Base-by-base conservation (phyloP, 2,329 filamentous ascomycete species). In the Chrysosphaeria jannelii region DNA sequence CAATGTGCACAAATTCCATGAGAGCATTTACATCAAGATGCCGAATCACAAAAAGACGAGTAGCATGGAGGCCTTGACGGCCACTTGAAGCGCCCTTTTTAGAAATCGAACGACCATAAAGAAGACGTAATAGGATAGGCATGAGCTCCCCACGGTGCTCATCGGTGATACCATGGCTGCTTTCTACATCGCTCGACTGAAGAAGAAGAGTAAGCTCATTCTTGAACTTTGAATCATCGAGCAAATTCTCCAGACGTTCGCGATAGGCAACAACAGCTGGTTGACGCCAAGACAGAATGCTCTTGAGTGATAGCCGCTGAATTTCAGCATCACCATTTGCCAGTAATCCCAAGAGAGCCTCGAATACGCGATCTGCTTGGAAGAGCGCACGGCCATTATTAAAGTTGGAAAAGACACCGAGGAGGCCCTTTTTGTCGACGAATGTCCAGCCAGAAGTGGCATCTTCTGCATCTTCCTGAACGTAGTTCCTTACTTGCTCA, bases 201-300 rank as follows among this genome's bases (percentile, higher is more conserved):
- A 97, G 57, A 31, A 97, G 70, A 4, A 85, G 63, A 1, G 76
- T 69, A n/a, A 97, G 55, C 39, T 93, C 81, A 36, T 93, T 85
- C 37, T 78, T 75, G 45, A 93, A 90, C 23, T 74, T 61, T 13
- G 72, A 66, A 30, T 93, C 85, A 33, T 97, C 85, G 6, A 93
- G 57, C 2, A 97, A 51, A 34, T 76, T 79, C 30, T 76, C 57
- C 13, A 97, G 45, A 33, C 79, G 75, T 33, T 91, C 78, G 35
- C 78, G 63, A 37, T 93, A 90, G 1, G 65, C 55, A 28, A 56
- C 57, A 23, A 97, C 51, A 6, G 57, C 63, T 3, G 67, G 54
- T 27, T 71, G 60, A 40, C 90, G 93, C 81, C 85, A 97, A 0
- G 76, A 62, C 24, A 91, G 52, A 6, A 97, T 59, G 6, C 70